Evolutionary conservation across 2,329 filamentous ascomycete species (phyloP).

Genomic region (Uncinocarpus reesii): DNA sequence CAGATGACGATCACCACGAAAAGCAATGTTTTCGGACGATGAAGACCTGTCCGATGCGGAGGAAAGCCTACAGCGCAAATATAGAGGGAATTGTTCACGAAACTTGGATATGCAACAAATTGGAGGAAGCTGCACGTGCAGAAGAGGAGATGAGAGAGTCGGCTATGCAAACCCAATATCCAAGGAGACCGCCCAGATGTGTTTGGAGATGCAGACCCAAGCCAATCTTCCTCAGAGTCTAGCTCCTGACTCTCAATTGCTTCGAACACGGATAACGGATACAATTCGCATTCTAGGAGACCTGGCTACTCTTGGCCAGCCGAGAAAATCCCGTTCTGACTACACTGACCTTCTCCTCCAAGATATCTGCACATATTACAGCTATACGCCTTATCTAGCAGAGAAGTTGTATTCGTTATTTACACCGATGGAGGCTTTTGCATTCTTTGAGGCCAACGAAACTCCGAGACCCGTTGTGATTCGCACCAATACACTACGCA

Average conservation of each 20-base stretch:
- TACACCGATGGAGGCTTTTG: constrained; percentile 83
- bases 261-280: constrained; percentile 83
- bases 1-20: constrained; percentile 54
- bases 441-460: constrained; percentile 99
- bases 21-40: constrained; percentile 87
- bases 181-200: constrained; percentile 60
- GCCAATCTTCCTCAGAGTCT: constrained; percentile 54
- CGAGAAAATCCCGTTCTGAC: constrained; percentile 71
- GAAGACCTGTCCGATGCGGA: constrained; percentile 80
- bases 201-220: constrained; percentile 45
- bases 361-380: constrained; percentile 94
- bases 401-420: constrained; percentile 93
- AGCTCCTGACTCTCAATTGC: constrained; percentile 78
- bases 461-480: constrained; percentile 87
- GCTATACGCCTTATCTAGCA: constrained; percentile 87
- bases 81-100: constrained; percentile 80
- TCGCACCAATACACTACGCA: constrained; percentile 86
- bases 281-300: constrained; percentile 85
- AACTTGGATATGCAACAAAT: constrained; percentile 71
- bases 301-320: constrained; percentile 69
- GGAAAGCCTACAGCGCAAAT: constrained; percentile 89
- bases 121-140: constrained; percentile 68
- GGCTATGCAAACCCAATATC: constrained; percentile 88
- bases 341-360: constrained; percentile 79
- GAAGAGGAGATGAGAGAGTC: constrained; percentile 76